Conservation (phyloP, 331 rosid species). For the Erythrophleum ivorense region DNA sequence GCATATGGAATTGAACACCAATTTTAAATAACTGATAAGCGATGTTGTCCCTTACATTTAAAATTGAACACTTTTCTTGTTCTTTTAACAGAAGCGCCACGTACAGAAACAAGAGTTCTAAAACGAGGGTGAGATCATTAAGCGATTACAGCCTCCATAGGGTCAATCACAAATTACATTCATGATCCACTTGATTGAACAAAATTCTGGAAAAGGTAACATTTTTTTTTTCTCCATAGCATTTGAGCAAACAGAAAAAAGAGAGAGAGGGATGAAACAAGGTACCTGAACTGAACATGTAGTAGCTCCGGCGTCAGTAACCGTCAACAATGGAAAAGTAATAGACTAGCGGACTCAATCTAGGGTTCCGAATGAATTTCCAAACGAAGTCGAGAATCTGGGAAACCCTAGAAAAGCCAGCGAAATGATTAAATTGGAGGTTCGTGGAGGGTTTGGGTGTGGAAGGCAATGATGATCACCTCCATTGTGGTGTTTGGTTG, state of each 20-base stretch:
- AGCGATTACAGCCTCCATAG: constrained; percentile 1
- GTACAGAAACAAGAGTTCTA: background rate
- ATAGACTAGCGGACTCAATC: constrained; percentile 45
- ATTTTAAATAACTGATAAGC: background rate
- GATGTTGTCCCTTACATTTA: background rate
- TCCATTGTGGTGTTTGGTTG: constrained; percentile 48
- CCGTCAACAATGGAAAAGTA: constrained; percentile 11
- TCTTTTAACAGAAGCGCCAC: constrained; percentile 1
- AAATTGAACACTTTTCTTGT: background rate
- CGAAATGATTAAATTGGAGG: constrained; percentile 20
- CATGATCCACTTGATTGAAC: constrained; percentile 3
- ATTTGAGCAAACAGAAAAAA: background rate
- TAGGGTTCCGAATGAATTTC: constrained; percentile 57
- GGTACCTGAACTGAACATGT: constrained; percentile 55
- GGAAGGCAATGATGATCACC: constrained; percentile 42
- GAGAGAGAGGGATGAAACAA: background rate
- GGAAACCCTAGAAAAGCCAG: constrained; percentile 63
- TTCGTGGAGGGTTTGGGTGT: background rate
- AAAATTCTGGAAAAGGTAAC: background rate
- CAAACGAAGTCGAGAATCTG: background rate
- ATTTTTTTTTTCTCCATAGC: background rate
- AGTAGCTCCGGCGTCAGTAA: constrained; percentile 41
- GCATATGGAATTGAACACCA: background rate
- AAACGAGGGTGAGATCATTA: background rate
- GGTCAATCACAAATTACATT: constrained; percentile 23